Evolutionary conservation across 1,284 basidiomycete species (phyloP), one percentile per base, ranked within the genome.

Genomic region (Leccinum cinnamomeum): DNA sequence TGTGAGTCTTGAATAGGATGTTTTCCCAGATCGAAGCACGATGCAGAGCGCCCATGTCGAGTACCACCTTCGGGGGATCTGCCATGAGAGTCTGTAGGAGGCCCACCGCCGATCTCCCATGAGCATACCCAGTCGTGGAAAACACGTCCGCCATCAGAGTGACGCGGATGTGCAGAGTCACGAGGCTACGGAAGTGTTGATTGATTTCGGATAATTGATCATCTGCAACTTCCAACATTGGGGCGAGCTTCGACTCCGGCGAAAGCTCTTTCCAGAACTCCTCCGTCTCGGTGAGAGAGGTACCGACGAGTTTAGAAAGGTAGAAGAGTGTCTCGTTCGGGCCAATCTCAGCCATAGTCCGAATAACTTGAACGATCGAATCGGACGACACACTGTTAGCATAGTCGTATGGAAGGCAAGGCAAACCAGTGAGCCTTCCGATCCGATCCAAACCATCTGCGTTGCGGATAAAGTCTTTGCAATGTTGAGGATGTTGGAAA

Each of bases 341-440:
- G 50, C 92, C 87, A 53, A 92, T 88, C 72, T 98, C 96, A 7
- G 90, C 89, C 83, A 98, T 90, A 7, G 89, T 90, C 7, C 95
- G 87, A 72, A 98, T 86, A 57, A 98, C 87, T 72, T 93, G 89
- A 8, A 97, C 89, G 68, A 98, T 83, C 1, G 94, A 91, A 70
- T 91, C 93, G 58, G 88, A 94, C 16, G 89, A 88, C 60, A 88
- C 83, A 60, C 93, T 93, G 64, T 87, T 88, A 5, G 90, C 89
- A 73, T 94, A 97, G 74, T 96, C 91, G 68, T 93, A 94, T 0
- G 97, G 95, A 44, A 97, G 81, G 70, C 92, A 97, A 5, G 95
- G 92, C 33, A 97, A 80, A 37, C 86, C 84, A 57, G 94, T 92
- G 30, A 98, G 81, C 63, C 83, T 82, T 57, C 95, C 88, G 25